phyloP scores from a whole-genome alignment of 331 rosid genomes.

The Phaseolus coccineus region DNA sequence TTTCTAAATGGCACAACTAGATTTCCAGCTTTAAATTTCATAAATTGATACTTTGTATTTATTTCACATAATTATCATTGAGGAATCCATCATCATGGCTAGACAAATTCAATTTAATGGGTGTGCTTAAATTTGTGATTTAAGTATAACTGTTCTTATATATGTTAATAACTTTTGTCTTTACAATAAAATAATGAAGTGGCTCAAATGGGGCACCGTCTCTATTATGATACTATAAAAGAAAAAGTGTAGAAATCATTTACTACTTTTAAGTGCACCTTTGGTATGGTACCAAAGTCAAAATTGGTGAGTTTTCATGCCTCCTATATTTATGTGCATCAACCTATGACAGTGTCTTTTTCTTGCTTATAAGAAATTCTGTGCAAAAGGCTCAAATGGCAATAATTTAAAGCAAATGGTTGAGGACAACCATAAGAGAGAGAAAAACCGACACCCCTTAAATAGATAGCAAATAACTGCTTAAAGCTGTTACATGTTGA shows the following conservation, averaged over 20 bases:
- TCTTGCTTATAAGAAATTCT: conserved; percentile 15
- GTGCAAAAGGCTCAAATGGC: background rate
- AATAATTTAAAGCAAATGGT: conserved; percentile 9
- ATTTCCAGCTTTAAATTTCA: conserved; percentile 21
- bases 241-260: background rate
- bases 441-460: background rate
- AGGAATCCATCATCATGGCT: too few relatives aligned
- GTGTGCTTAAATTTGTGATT: too few relatives aligned
- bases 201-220: conserved; percentile 5
- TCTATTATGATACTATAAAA: background rate
- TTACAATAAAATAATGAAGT: background rate
- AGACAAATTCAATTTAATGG: too few relatives aligned
- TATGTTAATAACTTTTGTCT: too few relatives aligned
- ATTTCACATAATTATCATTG: background rate
- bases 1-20: conserved; percentile 44
- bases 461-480: conserved; percentile 21
- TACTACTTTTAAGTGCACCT: conserved; percentile 21
- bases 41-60: background rate
- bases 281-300: conserved; percentile 34
- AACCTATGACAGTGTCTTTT: conserved; percentile 14
- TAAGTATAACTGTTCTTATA: too few relatives aligned
- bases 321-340: background rate
- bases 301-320: conserved; percentile 34
- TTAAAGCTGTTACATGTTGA: background rate
- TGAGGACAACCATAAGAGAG: background rate